Evolutionary conservation across 305 asterid genomes (phyloP).

Genomic region (Solanum chacoense): DNA sequence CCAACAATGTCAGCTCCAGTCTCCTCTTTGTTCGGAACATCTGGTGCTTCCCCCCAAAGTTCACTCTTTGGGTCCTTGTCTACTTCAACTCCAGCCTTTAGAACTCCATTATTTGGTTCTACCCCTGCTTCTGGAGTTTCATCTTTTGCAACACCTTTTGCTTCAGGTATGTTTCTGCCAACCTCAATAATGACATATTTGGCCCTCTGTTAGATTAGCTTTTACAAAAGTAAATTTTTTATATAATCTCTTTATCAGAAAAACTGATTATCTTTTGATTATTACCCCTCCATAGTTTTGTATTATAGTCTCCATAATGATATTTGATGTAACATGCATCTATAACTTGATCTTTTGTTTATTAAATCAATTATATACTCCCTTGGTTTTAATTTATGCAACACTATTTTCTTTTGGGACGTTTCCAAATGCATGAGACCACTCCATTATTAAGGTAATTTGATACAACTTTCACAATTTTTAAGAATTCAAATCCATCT

Average conservation of each 20-base stretch:
- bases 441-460: background rate
- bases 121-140: constrained; percentile 66
- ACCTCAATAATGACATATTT: background rate
- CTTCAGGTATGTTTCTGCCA: constrained; percentile 38
- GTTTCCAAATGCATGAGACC: background rate
- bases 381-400: background rate
- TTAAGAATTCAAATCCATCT: background rate
- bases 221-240: background rate
- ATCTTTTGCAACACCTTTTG: constrained; percentile 55
- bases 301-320: background rate
- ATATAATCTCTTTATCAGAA: background rate
- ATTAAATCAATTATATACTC: background rate
- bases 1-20: constrained; percentile 53
- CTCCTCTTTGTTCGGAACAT: constrained; percentile 40
- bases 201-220: background rate
- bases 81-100: constrained; percentile 43
- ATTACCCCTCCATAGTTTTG: background rate
- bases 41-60: constrained; percentile 57
- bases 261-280: background rate
- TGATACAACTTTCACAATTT: background rate
- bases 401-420: background rate
- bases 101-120: constrained; percentile 49
- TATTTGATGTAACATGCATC: background rate
- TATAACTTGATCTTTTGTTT: background rate
- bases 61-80: constrained; percentile 52